Base-by-base conservation (phyloP, 2,329 filamentous ascomycete species). In the Colletotrichum sp. region DNA sequence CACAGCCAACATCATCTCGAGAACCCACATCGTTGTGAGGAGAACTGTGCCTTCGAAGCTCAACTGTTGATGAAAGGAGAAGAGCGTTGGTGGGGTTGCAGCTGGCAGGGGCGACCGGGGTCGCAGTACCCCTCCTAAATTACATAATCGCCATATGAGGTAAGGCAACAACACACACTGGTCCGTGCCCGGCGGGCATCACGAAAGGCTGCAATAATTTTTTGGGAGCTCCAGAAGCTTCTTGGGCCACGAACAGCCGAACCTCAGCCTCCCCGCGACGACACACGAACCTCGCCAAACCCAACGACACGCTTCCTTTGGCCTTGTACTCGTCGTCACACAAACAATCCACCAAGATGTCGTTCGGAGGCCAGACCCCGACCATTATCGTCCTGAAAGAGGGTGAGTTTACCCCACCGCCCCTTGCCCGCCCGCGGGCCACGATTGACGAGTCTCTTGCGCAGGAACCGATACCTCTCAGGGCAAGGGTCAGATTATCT, bases 331-430 rank as follows among this genome's bases (percentile, higher is more conserved):
- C 34, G 52, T 76, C 34, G 27, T 52, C 32, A 39, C 25, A n/a
- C 19, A 65, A 32, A 27, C 4, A 16, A 65, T 27, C 44, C 68
- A 75, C 78, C 83, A 90, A 82, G 80, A 98, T 98, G 96, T 98
- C 96, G 85, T 98, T 98, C 89, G 95, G 95, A 88, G 96, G 96
- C 85, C 96, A 98, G 88, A 97, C 96, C 84, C 96, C 96, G 86
- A 98, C 96, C 82, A 98, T 98, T 86, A 95, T 98, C 87, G 96
- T 98, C 89, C 92, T 98, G 84, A 98, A 97, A 90, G 96, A 98
- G 91, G 96, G 96, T 98, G 84, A 85, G 93, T 69, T 81, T 83
- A 83, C 84, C 83, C 85, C 86, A 83, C 85, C 82, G 82, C 80
- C 80, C 78, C 77, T 77, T 77, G 74, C 80, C 80, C 78, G 80